A percentile compares a stretch with the other conserved stretches of the same genome.
Evolutionary conservation across 495 filamentous ascomycete species (phyloP).

Genomic region (Penicillium chermesinum): DNA sequence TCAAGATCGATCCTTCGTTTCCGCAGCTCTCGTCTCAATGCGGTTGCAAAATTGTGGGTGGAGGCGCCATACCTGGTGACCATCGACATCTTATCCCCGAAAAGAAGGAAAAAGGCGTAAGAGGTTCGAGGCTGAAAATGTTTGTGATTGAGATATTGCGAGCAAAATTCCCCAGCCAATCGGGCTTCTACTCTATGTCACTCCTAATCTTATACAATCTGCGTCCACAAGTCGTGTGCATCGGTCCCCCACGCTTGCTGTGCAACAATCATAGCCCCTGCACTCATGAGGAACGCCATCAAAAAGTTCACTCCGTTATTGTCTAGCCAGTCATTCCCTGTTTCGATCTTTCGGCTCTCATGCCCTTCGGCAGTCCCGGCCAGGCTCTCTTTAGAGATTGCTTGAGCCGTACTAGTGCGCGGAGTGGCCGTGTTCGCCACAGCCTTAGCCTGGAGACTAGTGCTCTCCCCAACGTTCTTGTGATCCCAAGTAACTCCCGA

Average conservation of each 20-base stretch:
- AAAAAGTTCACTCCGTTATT: slow-evolving; percentile 92
- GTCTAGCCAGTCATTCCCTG: slow-evolving; percentile 71
- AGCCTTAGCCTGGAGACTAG: slow-evolving; percentile 16
- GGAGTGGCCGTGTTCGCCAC: slow-evolving; percentile 32
- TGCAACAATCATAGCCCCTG: slow-evolving; percentile 65
- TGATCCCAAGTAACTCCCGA: slow-evolving; percentile 3
- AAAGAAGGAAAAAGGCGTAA: not conserved
- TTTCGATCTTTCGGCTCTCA: slow-evolving; percentile 67
- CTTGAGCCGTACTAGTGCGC: slow-evolving; percentile 18
- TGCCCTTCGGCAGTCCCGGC: slow-evolving; percentile 35
- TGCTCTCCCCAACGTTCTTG: not conserved
- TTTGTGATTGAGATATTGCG: not conserved
- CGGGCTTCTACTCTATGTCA: not conserved
- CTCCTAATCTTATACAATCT: not conserved
- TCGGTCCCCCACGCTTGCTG: slow-evolving; percentile 37
- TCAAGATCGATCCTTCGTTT: no score
- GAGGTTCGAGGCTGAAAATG: no score
- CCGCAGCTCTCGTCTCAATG: no score
- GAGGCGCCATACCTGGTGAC: no score
- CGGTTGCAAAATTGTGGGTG: no score
- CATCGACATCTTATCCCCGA: not conserved
- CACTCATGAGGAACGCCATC: slow-evolving; percentile 79
- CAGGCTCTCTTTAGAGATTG: slow-evolving; percentile 10
- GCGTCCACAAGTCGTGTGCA: slow-evolving; percentile 10
- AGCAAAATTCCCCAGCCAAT: not conserved